A percentile compares a stretch with the other conserved stretches of the same genome.
Evolutionary conservation across 2,329 filamentous ascomycete species (phyloP).

Genomic region (Camptophora hylomeconis): DNA sequence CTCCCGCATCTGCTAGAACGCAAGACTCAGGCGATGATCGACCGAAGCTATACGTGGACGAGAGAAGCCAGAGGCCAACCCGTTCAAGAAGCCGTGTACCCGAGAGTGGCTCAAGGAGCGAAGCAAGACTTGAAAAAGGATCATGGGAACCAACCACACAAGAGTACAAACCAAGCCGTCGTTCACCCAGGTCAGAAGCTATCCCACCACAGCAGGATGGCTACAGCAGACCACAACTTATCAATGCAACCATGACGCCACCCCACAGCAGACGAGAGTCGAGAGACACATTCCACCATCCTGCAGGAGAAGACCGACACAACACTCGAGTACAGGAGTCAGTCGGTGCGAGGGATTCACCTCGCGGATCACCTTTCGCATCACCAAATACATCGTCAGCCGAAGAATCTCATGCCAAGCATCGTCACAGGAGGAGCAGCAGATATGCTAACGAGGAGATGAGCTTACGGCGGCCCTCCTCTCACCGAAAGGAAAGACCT

Average conservation of each 20-base stretch:
- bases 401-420: conserved; percentile 10
- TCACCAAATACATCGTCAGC: conserved; percentile 16
- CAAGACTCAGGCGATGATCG: too few relatives aligned
- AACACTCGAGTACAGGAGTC: conserved; percentile 1
- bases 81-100: too few relatives aligned
- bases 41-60: too few relatives aligned
- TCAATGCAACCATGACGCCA: too few relatives aligned
- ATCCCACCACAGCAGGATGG: conserved; percentile 1
- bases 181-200: too few relatives aligned
- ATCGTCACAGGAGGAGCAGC: conserved; percentile 6
- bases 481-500: conserved; percentile 3
- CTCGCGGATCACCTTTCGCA: too few relatives aligned
- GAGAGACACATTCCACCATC: conserved; percentile 7
- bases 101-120: too few relatives aligned
- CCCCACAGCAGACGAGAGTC: conserved; percentile 11
- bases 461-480: conserved; percentile 3
- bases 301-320: conserved; percentile 2
- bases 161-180: too few relatives aligned
- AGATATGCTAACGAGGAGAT: conserved; percentile 3
- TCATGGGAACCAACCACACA: too few relatives aligned
- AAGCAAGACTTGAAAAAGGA: too few relatives aligned
- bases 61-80: too few relatives aligned
- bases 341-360: conserved; percentile 9
- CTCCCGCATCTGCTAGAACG: too few relatives aligned
- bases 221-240: conserved; percentile 10